Percentiles rank a stretch among this genome's conserved stretches.
Conservation (phyloP, 345 rosid species). For the Brassica nigra region DNA sequence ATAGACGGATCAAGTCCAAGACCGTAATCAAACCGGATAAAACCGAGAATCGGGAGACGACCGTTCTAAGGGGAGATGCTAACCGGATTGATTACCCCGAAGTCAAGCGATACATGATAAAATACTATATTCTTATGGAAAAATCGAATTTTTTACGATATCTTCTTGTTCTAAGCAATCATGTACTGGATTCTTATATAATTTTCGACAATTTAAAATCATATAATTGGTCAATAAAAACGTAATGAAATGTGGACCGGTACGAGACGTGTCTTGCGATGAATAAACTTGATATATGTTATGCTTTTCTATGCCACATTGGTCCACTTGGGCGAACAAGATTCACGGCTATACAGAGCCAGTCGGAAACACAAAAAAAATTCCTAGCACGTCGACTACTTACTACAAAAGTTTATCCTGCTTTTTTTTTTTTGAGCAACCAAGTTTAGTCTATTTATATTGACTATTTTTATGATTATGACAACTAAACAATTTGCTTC, state of each 20-base stretch:
- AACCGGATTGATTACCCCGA: background rate
- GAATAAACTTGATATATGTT: background rate
- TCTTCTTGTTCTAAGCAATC: background rate
- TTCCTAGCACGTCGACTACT: background rate
- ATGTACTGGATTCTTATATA: background rate
- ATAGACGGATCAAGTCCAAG: background rate
- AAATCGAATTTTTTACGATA: background rate
- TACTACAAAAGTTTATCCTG: background rate
- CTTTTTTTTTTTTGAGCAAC: no score
- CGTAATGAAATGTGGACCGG: background rate
- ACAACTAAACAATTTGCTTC: conserved; percentile 1
- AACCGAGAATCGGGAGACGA: background rate
- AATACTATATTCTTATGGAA: background rate
- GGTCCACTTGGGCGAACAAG: conserved; percentile 3
- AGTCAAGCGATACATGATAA: background rate
- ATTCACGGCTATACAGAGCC: conserved; percentile 5
- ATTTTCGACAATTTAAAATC: background rate
- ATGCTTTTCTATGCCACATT: background rate
- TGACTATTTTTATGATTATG: background rate
- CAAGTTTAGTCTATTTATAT: conserved; percentile 10
- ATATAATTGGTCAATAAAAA: conserved; percentile 6
- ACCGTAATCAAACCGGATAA: conserved; percentile 6
- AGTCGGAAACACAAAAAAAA: background rate
- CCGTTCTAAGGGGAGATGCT: background rate
- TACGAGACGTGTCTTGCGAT: conserved; percentile 15